These are phyloP conservation scores for Phytophthora pluvialis DNA, from an alignment of 352 stramenopile genomes.

Conservation along the genomic window DNA sequence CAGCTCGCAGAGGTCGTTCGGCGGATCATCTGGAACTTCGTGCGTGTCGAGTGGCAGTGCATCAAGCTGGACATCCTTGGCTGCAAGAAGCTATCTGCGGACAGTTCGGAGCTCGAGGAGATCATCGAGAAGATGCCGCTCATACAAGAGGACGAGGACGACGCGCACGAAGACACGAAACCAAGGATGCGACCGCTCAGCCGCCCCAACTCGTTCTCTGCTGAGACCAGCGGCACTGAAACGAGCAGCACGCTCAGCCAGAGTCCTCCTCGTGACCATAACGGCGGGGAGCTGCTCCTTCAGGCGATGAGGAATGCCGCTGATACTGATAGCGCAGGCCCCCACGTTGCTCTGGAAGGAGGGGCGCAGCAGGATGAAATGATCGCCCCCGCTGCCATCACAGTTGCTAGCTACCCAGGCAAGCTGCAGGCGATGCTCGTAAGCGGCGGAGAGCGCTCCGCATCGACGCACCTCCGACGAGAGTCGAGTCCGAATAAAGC, in stretches of 20 bases:
- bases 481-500: conserved; percentile 21
- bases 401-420: conserved; percentile 29
- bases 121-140: conserved; percentile 60
- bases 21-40: conserved; percentile 93
- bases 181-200: conserved; percentile 24
- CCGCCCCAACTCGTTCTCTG: conserved; percentile 29
- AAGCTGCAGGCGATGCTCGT: conserved; percentile 34
- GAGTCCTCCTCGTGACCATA: conserved; percentile 13
- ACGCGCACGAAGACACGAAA: conserved; percentile 23
- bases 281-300: conserved; percentile 16
- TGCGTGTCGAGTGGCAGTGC: conserved; percentile 94
- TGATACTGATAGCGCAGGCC: neutral
- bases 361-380: conserved; percentile 21
- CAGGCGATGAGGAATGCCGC: conserved; percentile 17
- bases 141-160: conserved; percentile 49
- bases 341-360: neutral
- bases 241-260: conserved; percentile 32
- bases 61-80: conserved; percentile 80
- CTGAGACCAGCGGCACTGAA: conserved; percentile 25
- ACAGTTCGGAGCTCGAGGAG: conserved; percentile 53
- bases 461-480: conserved; percentile 25
- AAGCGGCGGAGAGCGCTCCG: conserved; percentile 9
- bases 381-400: conserved; percentile 22
- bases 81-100: conserved; percentile 62
- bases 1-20: conserved; percentile 94